Percentiles rank a stretch among this genome's conserved stretches.
phyloP scores from a whole-genome alignment of 805 yeast species.

The Metschnikowia amazonensis region DNA sequence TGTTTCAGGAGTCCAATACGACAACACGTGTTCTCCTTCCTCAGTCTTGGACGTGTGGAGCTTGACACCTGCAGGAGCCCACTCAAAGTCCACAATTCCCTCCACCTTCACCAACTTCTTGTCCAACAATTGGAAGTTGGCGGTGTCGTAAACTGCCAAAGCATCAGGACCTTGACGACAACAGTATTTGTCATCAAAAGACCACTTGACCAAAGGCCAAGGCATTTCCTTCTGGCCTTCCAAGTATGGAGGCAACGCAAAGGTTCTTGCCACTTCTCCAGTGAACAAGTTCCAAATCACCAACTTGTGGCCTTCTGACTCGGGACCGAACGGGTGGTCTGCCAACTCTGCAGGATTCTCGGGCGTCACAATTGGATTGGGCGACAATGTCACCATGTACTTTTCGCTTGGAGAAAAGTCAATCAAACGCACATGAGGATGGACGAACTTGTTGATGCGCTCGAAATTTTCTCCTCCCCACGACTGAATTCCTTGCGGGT shows the following conservation, averaged over 20 bases:
- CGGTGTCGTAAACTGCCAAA: slow-evolving; percentile 81
- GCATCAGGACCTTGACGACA: slow-evolving; percentile 95
- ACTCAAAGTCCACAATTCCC: slow-evolving; percentile 86
- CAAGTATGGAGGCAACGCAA: slow-evolving; percentile 78
- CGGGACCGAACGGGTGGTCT: slow-evolving; percentile 77
- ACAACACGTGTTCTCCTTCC: slow-evolving; percentile 61
- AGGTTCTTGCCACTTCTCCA: slow-evolving; percentile 81
- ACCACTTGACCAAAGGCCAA: slow-evolving; percentile 98
- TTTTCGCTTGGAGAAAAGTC: slow-evolving; percentile 93
- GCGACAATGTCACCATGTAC: slow-evolving; percentile 85
- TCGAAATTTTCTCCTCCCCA: slow-evolving; percentile 91
- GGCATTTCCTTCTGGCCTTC: slow-evolving; percentile 67
- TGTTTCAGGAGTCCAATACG: slow-evolving; percentile 97
- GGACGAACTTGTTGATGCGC: slow-evolving; percentile 73
- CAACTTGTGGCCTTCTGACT: slow-evolving; percentile 87
- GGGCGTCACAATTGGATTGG: slow-evolving; percentile 73
- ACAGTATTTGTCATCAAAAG: slow-evolving; percentile 85
- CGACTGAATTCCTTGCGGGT: slow-evolving; percentile 89
- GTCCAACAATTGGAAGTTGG: slow-evolving; percentile 75
- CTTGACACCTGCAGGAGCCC: slow-evolving; percentile 85
- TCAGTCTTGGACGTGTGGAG: slow-evolving; percentile 53
- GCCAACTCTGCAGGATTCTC: slow-evolving; percentile 58
- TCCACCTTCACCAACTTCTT: slow-evolving; percentile 80
- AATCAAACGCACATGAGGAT: slow-evolving; percentile 82
- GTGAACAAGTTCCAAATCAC: slow-evolving; percentile 89